These are phyloP conservation scores for Carex arenaria DNA, from an alignment of 202 grass and related monocot genomes.

Conservation along the genomic window DNA sequence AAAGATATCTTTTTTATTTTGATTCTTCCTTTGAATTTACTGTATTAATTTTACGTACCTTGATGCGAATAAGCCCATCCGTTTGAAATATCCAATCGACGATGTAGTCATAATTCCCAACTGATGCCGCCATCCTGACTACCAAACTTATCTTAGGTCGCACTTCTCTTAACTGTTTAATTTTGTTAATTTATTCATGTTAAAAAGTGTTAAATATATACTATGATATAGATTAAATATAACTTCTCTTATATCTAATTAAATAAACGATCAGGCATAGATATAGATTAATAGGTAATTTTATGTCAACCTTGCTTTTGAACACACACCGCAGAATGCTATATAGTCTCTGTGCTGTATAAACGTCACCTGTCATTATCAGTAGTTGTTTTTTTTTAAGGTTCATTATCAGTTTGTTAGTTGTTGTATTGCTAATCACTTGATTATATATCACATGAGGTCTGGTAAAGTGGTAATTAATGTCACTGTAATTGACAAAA, in stretches of 20 bases:
- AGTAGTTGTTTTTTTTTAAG: no score
- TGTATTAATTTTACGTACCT: conserved; percentile 22
- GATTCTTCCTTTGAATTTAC: not conserved
- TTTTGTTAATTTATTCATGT: not conserved
- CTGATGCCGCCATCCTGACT: conserved; percentile 56
- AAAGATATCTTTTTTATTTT: not conserved
- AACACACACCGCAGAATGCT: no score
- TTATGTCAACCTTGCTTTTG: no score
- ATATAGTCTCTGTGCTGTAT: no score
- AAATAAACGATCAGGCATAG: not conserved
- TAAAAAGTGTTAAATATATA: not conserved
- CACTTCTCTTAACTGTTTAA: conserved; percentile 60
- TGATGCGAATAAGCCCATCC: conserved; percentile 51
- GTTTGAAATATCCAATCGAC: conserved; percentile 84
- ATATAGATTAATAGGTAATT: not conserved
- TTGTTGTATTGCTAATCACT: not conserved
- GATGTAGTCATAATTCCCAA: conserved; percentile 81
- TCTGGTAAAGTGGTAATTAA: not conserved
- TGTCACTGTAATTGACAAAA: not conserved
- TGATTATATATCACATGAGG: not conserved
- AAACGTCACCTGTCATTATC: no score
- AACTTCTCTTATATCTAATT: not conserved
- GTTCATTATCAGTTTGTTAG: no score
- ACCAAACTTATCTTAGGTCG: conserved; percentile 68
- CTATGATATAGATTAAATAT: no score